Evolutionary conservation across 2,329 filamentous ascomycete genomes (phyloP), one percentile per base, ranked within the genome.

Genomic region (Incumbomyces lentus): DNA sequence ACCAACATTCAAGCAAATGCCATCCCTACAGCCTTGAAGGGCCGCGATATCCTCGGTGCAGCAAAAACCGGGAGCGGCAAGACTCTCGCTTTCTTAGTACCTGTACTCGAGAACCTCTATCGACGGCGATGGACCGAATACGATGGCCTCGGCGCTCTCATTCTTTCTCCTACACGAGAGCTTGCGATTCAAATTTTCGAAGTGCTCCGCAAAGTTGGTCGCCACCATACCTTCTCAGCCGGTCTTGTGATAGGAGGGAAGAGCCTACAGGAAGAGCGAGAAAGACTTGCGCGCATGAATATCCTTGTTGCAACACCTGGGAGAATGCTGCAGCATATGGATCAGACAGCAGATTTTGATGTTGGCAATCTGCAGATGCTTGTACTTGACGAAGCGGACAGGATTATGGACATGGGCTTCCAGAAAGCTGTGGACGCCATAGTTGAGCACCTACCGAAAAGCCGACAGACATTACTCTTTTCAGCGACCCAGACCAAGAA

Each of bases 401-500:
- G 92, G 33, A 95, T 95, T 60, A 81, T 98, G 75, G 92, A 98
- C 60, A 92, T 96, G 87, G 92, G 92, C 4, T 98, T 98, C 63
- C 83, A 94, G 64, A 72, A 75, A 4, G 86, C 86, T 1, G 82
- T 98, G 2, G 92, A 98, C 65, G 92, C 92, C 0, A 84, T 98
- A 42, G 69, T 98, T 22, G 88, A 94, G 51, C 93, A 96, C 62
- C 72, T 98, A 1, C 92, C 92, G 1, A 82, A 79, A 57, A 71
- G 82, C 22, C 75, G 92, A 51, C 92, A 98, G 67, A 98, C 92
- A 0, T 74, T 98, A 61, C 78, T 98, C 8, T 98, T 96, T 71
- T 93, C 86, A 60, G 92, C 92, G 0, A 98, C 92, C 0, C 92
- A 98, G 66, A 96, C 89, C 55, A 93, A 88, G 60, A 86, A 84